Evolutionary conservation across 805 yeast genomes (phyloP).

Genomic region (Wickerhamiella nectarea): DNA sequence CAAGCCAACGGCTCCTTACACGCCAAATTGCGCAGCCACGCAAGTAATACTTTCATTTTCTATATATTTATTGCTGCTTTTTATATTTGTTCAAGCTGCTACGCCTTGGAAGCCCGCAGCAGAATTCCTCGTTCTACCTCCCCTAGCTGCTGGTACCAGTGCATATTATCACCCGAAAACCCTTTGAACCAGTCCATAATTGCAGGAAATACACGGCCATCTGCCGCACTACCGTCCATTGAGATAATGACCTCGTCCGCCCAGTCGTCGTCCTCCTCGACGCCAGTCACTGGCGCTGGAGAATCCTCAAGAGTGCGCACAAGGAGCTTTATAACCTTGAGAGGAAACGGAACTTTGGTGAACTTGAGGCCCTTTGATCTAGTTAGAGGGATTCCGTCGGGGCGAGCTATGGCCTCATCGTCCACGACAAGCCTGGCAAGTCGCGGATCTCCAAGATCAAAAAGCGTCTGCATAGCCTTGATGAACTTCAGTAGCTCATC

Average conservation of each 20-base stretch:
- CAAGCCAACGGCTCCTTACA: no score
- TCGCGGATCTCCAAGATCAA: slow-evolving; percentile 40
- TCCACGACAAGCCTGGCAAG: slow-evolving; percentile 45
- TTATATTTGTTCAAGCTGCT: no score
- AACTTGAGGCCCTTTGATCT: slow-evolving; percentile 61
- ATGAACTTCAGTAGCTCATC: slow-evolving; percentile 53
- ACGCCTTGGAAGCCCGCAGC: slow-evolving; percentile 8
- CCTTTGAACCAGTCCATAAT: slow-evolving; percentile 22
- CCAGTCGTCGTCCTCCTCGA: slow-evolving; percentile 30
- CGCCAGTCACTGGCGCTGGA: slow-evolving; percentile 34
- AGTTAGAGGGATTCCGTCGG: slow-evolving; percentile 56
- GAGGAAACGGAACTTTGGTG: slow-evolving; percentile 52
- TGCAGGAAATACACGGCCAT: slow-evolving; percentile 17
- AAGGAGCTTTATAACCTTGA: slow-evolving; percentile 60
- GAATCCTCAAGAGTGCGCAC: slow-evolving; percentile 48
- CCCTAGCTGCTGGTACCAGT: slow-evolving; percentile 15
- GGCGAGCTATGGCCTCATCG: slow-evolving; percentile 32
- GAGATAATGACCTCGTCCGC: slow-evolving; percentile 24
- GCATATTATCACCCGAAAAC: slow-evolving; percentile 13
- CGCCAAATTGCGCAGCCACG: no score
- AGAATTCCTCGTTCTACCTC: slow-evolving; percentile 14
- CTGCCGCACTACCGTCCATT: slow-evolving; percentile 17
- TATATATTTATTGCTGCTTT: no score
- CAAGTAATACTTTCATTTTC: no score
- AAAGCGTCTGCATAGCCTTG: slow-evolving; percentile 59